Evolutionary conservation across 169 alveolate genomes (phyloP).

Genomic region (Plasmodium vinckei): DNA sequence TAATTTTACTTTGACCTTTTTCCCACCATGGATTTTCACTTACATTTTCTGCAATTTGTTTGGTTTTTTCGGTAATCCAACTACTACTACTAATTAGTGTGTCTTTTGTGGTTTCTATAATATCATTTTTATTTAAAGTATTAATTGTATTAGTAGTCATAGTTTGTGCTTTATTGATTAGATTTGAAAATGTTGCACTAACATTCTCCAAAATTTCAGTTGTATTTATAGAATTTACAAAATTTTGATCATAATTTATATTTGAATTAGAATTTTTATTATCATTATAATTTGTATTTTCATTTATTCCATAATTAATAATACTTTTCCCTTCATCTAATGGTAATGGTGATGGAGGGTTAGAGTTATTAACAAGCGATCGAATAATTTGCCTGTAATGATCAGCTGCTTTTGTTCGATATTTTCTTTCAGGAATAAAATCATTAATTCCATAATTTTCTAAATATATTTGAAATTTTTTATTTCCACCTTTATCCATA

Average conservation of each 20-base stretch:
- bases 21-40: slow-evolving; percentile 77
- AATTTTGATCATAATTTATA: slow-evolving; percentile 36
- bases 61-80: slow-evolving; percentile 75
- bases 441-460: slow-evolving; percentile 81
- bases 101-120: slow-evolving; percentile 70
- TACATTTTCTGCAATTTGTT: slow-evolving; percentile 75
- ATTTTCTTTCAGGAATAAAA: slow-evolving; percentile 81
- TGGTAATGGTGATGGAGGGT: slow-evolving; percentile 73
- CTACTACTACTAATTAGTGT: slow-evolving; percentile 69
- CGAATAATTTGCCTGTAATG: slow-evolving; percentile 79
- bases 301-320: slow-evolving; percentile 62
- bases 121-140: slow-evolving; percentile 58
- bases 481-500: slow-evolving; percentile 88
- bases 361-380: slow-evolving; percentile 63
- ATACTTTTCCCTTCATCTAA: slow-evolving; percentile 58
- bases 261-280: slow-evolving; percentile 25
- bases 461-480: slow-evolving; percentile 79
- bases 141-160: slow-evolving; percentile 67
- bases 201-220: slow-evolving; percentile 63
- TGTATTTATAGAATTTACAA: slow-evolving; percentile 48
- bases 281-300: slow-evolving; percentile 50
- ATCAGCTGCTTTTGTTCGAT: slow-evolving; percentile 86
- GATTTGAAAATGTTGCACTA: slow-evolving; percentile 52
- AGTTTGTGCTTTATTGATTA: slow-evolving; percentile 59
- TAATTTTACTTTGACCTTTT: slow-evolving; percentile 72